Base-by-base conservation (phyloP, 352 stramenopile genomes). In the Phytophthora uliginosa region DNA sequence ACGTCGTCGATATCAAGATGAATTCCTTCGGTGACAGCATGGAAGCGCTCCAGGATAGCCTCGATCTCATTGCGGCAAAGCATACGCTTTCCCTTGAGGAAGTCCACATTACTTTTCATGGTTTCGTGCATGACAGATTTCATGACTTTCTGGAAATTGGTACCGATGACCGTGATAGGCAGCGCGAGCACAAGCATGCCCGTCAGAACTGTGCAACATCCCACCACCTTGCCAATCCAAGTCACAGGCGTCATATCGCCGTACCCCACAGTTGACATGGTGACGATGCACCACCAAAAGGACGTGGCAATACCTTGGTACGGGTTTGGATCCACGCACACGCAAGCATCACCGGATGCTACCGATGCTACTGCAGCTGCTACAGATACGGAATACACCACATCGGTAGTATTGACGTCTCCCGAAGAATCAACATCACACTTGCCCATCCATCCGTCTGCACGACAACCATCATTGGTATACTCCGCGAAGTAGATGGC, bases 221-320 rank as follows among this genome's bases (percentile, higher is more conserved):
- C 91, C 7, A 98, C 73, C 17, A 97, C 60, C 53, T 94, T 91
- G 6, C 92, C 92, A 4, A 69, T 20, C 28, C 85, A 74, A 12
- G 90, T 95, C 66, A 94, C 88, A 3, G 92, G 92, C 3, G 80
- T 89, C 78, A 96, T 90, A 58, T 98, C 92, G 2, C 92, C 92
- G 59, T 97, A 98, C 1, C 92, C 92, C 4, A 97, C 91, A 0
- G 92, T 97, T 24, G 92, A 97, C 84, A 97, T 96, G n/a, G 92
- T 98, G 60, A 98, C 90, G 56, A 98, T 90, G 57, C 92, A 93
- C 90, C 90, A 98, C 88, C 92, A 97, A 28, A 97, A 95, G 4
- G 86, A 91, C 24, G 83, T 76, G 0, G 86, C 82, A 57, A 98
- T 96, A 59, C 83, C 92, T 63, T 73, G 81, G 77, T 96, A 97